Base-by-base conservation (phyloP, 768 basidiomycete species). In the Russula earlei region DNA sequence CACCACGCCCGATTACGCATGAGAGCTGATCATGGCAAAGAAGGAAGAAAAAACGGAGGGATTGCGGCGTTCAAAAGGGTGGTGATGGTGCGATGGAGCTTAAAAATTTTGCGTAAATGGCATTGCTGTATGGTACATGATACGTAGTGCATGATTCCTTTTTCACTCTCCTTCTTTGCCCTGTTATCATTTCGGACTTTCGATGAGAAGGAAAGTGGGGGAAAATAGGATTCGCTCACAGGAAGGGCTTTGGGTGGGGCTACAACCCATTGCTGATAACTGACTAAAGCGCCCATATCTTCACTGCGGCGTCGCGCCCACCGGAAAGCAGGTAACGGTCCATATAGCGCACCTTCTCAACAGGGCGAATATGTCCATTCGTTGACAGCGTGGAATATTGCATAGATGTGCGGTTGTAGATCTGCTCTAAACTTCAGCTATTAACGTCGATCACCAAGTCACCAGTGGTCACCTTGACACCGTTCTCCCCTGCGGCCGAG, bases 251-350 rank as follows among this genome's bases (percentile, higher is more conserved):
- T n/a, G n/a, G n/a, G n/a, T n/a, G n/a, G n/a, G n/a, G n/a, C n/a
- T n/a, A n/a, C n/a, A n/a, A n/a, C n/a, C n/a, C n/a, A n/a, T n/a
- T n/a, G n/a, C n/a, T n/a, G n/a, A n/a, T n/a, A n/a, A n/a, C n/a
- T 5, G 5, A 2, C 4, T 75, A 97, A 69, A 97, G 72, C 45
- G 91, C 91, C 94, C 94, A 97, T 61, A 95, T 84, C 74, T 94
- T 96, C 62, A 95, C 78, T 47, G 77, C 74, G 19, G 87, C 75
- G 71, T 98, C 96, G 49, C 87, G 81, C 48, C 85, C 92, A 33
- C 96, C 96, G 9, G 89, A 88, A 27, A 90, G 84, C 44, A 97
- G 75, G 71, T 96, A 99, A 46, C 87, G 83, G 70, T 98, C 96
- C 85, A 96, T 95, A 71, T 95, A 98, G 46, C 96, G 81, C 59